phyloP scores from a whole-genome alignment of 78 protist genomes.

The Dictyostelium citrinum region DNA sequence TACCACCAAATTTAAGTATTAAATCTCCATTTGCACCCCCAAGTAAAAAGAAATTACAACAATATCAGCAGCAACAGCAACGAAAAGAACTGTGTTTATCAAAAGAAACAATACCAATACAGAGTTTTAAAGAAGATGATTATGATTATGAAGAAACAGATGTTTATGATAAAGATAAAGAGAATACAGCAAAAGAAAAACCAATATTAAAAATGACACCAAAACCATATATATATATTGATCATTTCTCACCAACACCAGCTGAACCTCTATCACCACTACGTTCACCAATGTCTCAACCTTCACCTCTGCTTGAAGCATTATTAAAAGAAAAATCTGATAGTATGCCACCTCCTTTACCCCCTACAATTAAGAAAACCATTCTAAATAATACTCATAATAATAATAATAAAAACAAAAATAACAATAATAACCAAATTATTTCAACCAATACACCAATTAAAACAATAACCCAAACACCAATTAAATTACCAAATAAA shows the following conservation, averaged over 20 bases:
- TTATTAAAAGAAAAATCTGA: background rate
- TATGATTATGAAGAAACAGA: too few relatives aligned
- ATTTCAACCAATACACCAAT: background rate
- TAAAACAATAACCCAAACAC: slow-evolving; percentile 7
- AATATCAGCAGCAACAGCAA: background rate
- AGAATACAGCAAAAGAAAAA: background rate
- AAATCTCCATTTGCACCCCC: background rate
- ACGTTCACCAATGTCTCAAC: too few relatives aligned
- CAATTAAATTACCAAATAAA: background rate
- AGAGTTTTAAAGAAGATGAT: background rate
- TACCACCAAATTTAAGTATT: background rate
- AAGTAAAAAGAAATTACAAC: background rate
- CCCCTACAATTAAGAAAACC: background rate
- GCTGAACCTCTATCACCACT: background rate
- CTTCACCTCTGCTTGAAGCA: background rate
- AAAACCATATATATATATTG: background rate
- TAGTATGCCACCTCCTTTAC: background rate
- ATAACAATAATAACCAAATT: background rate
- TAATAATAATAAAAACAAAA: too few relatives aligned
- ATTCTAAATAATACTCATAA: too few relatives aligned
- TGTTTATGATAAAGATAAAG: background rate
- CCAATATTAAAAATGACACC: background rate
- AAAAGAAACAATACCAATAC: background rate
- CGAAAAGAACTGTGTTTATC: too few relatives aligned
- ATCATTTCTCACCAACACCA: background rate